Evolutionary conservation across 1,284 basidiomycete genomes (phyloP).

Genomic region (Peniophora sp.): DNA sequence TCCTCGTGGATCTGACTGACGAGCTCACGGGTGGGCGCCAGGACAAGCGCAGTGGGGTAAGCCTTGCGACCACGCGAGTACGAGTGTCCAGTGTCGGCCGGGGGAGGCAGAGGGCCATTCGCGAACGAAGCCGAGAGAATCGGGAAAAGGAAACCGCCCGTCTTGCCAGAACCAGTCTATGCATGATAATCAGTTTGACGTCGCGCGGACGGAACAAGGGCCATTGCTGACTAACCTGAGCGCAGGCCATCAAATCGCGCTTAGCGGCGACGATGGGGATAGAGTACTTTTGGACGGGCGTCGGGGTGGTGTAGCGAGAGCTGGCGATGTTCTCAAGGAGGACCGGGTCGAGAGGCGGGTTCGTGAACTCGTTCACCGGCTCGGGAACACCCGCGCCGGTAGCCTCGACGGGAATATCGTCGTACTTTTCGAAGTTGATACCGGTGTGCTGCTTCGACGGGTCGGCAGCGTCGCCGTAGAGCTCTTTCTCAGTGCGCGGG

Average conservation of each 20-base stretch:
- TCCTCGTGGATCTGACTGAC: conserved; percentile 99
- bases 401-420: conserved; percentile 98
- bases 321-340: conserved; percentile 92
- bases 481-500: conserved; percentile 87
- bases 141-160: conserved; percentile 98
- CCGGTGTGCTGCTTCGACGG: conserved; percentile 85
- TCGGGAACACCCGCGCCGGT: conserved; percentile 95
- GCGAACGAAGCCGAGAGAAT: conserved; percentile 93
- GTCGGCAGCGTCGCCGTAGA: conserved; percentile 88
- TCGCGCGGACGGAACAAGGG: conserved; percentile 1
- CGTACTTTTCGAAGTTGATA: conserved; percentile 99
- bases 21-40: conserved; percentile 97
- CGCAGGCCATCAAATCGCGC: conserved; percentile 98
- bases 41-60: conserved; percentile 91
- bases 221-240: conserved; percentile 55
- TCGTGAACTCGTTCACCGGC: conserved; percentile 82
- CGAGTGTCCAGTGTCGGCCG: conserved; percentile 42
- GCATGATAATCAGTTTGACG: not conserved
- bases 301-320: conserved; percentile 92
- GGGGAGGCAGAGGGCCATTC: conserved; percentile 71
- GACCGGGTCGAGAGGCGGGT: conserved; percentile 87
- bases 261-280: conserved; percentile 92
- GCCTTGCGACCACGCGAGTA: conserved; percentile 81
- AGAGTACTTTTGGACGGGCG: conserved; percentile 99
- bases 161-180: conserved; percentile 98